Percentiles rank a stretch among this genome's conserved stretches.
These are phyloP conservation scores for Amborella trichopoda DNA, from an alignment of 164 flowering plant genomes.

Conservation along the genomic window DNA sequence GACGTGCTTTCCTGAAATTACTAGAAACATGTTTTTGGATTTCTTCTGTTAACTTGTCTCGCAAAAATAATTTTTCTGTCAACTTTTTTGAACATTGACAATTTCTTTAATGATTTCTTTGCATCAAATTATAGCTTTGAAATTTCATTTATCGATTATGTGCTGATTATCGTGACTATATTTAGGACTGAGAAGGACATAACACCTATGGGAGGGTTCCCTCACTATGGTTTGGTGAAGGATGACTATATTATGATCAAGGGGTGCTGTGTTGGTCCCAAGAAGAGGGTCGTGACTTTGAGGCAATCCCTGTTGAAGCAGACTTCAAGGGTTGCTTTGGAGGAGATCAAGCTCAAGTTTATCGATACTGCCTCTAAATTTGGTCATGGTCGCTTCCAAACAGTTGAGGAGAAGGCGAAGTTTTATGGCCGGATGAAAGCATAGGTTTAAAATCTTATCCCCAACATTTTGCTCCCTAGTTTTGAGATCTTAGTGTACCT, in stretches of 20 bases:
- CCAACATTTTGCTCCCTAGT: too few species aligned
- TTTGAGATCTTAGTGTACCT: too few species aligned
- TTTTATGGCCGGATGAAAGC: constrained; percentile 8
- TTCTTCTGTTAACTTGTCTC: background rate
- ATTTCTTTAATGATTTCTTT: background rate
- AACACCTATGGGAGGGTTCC: constrained; percentile 13
- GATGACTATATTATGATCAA: constrained; percentile 7
- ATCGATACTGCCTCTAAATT: constrained; percentile 10
- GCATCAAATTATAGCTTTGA: background rate
- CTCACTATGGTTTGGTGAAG: constrained; percentile 13
- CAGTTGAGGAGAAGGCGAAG: constrained; percentile 7
- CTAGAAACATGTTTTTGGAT: too few species aligned
- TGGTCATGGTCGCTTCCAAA: constrained; percentile 13
- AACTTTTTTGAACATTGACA: background rate
- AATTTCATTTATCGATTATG: background rate
- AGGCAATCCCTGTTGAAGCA: constrained; percentile 11
- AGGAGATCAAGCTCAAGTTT: constrained; percentile 10
- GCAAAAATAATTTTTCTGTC: background rate
- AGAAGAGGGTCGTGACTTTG: constrained; percentile 10
- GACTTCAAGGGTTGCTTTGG: constrained; percentile 6
- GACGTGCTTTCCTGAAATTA: too few species aligned
- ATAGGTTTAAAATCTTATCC: too few species aligned
- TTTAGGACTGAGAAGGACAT: constrained; percentile 11
- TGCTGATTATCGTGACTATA: background rate
- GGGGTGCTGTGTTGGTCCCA: constrained; percentile 12